phyloP scores from a whole-genome alignment of 352 stramenopile genomes.

The Pythium vanterpoolii region DNA sequence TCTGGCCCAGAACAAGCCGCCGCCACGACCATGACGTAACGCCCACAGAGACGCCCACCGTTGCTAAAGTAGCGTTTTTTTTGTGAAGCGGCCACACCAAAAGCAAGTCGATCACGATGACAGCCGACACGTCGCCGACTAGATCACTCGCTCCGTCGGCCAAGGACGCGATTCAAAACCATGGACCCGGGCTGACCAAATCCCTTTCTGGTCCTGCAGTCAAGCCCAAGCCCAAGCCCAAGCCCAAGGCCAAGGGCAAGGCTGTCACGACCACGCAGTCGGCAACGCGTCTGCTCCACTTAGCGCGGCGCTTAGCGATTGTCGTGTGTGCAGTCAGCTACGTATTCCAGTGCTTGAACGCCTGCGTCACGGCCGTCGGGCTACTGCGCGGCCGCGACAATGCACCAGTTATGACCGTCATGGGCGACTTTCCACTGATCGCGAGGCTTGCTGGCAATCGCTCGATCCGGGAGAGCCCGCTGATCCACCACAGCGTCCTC shows the following conservation, averaged over 20 bases:
- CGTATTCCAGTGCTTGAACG: slow-evolving; percentile 2
- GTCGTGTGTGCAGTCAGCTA: not conserved
- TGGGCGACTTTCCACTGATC: not conserved
- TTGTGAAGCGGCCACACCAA: no score
- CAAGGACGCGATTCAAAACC: no score
- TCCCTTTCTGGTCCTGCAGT: no score
- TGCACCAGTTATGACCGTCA: not conserved
- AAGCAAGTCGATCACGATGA: no score
- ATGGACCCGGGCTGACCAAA: no score
- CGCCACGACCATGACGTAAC: no score
- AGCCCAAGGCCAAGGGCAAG: not conserved
- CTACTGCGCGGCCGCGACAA: slow-evolving; percentile 2
- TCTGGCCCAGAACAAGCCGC: no score
- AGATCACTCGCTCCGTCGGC: no score
- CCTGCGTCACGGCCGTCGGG: not conserved
- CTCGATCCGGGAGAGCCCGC: not conserved
- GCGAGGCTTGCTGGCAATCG: not conserved
- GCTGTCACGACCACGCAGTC: not conserved
- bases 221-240: no score
- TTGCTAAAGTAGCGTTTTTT: no score
- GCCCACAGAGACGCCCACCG: no score
- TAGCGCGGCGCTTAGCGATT: slow-evolving; percentile 9
- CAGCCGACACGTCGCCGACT: no score
- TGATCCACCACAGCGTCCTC: not conserved
- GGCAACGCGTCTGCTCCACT: not conserved